Base-by-base conservation (phyloP, 805 yeast genomes). In the Yarrowia phangngaensis region DNA sequence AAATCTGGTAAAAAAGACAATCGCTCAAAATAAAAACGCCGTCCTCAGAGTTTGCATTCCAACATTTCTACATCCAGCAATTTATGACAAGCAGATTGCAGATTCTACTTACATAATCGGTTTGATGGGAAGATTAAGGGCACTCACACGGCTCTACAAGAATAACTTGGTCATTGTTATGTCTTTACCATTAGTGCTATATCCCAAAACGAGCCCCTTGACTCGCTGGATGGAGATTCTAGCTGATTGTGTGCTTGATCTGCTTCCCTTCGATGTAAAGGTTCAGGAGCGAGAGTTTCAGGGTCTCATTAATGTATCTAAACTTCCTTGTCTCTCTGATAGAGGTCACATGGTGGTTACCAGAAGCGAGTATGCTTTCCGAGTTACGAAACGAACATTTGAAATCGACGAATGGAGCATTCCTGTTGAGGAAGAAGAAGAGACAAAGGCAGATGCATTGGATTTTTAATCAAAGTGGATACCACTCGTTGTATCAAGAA, bases 341-440 rank as follows among this genome's bases (percentile, higher is more conserved):
- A 63, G 79, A 16, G 97, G 98, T 0, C 71, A 78, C 57, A 89
- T 88, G 95, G 76, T 78, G 55, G 74, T 78, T 1, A 75, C 79
- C 51, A 71, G 72, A 51, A 81, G 84, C 52, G 97, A 89, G 64
- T 82, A 76, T 63, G 87, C 95, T 4, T 90, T 89, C 67, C 80
- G 81, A 60, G 85, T 87, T 55, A 90, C 95, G 11, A 75, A 84
- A 54, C 78, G 79, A 63, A 79, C 75, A 58, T 87, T 90, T 61
- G 95, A 85, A 59, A 82, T 92, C 47, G 90, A 85, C 56, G 86
- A 81, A 59, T 92, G 96, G 95, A 86, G 95, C n/a, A 92, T 92
- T 43, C 97, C 98, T 0, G 95, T 90, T 2, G 96, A 88, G 51
- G 94, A 83, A 51, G 84, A 73, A n/a, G 82, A 73, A 12, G 74